Evolutionary conservation across 2,329 filamentous ascomycete genomes (phyloP).

Genomic region (Atkinsonella texensis): DNA sequence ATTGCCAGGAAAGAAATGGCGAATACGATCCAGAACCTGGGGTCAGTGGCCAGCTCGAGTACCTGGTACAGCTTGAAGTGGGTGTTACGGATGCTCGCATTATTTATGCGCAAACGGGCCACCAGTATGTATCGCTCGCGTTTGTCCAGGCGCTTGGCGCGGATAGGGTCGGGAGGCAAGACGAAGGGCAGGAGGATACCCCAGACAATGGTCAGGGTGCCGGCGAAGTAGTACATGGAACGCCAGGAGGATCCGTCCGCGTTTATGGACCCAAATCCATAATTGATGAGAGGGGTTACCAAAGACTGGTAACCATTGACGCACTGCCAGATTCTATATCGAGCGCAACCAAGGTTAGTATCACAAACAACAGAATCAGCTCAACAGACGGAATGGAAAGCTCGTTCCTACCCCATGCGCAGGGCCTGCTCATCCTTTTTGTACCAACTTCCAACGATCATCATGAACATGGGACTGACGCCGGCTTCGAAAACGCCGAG

Average conservation of each 20-base stretch:
- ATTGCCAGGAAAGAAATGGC: constrained; percentile 32
- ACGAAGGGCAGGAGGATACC: constrained; percentile 41
- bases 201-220: constrained; percentile 41
- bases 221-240: constrained; percentile 49
- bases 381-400: background rate
- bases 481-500: constrained; percentile 31
- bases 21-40: constrained; percentile 45
- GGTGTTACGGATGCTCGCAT: constrained; percentile 17
- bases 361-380: too few species aligned
- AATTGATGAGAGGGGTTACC: constrained; percentile 47
- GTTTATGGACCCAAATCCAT: constrained; percentile 47
- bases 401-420: constrained; percentile 15
- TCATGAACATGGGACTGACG: constrained; percentile 13
- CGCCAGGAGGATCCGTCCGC: constrained; percentile 35
- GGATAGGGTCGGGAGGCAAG: constrained; percentile 50
- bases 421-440: constrained; percentile 22
- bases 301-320: constrained; percentile 47
- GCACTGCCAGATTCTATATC: constrained; percentile 16
- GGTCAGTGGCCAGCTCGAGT: constrained; percentile 17
- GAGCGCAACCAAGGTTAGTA: background rate
- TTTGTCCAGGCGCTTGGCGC: constrained; percentile 44
- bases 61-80: constrained; percentile 32
- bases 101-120: constrained; percentile 12
- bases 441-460: constrained; percentile 6
- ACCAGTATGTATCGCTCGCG: constrained; percentile 30